Conservation (phyloP, 352 stramenopile genomes). For the Pythium pyrilobum region DNA sequence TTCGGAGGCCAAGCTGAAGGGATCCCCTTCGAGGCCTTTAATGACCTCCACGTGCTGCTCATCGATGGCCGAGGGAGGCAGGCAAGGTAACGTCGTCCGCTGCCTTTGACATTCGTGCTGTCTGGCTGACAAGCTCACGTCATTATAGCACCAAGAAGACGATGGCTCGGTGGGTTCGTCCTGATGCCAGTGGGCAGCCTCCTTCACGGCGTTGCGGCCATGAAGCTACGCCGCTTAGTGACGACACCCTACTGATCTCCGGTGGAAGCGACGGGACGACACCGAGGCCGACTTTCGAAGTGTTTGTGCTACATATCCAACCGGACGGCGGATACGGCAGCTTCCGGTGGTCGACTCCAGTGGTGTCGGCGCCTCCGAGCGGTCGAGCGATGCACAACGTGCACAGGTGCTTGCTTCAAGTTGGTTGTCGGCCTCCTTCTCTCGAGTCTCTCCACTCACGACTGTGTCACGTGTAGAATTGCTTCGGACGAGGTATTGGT, state of each 20-base stretch:
- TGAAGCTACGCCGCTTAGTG: slow-evolving; percentile 33
- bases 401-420: slow-evolving; percentile 26
- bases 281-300: slow-evolving; percentile 28
- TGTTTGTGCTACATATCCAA: slow-evolving; percentile 20
- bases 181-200: slow-evolving; percentile 22
- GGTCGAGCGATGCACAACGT: slow-evolving; percentile 53
- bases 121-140: background rate
- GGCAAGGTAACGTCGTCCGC: background rate
- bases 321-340: slow-evolving; percentile 25
- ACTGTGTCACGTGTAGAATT: background rate
- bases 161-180: slow-evolving; percentile 33
- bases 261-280: slow-evolving; percentile 61
- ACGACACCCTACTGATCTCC: slow-evolving; percentile 39
- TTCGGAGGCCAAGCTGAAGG: slow-evolving; percentile 67
- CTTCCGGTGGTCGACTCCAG: slow-evolving; percentile 56
- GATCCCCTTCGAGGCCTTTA: slow-evolving; percentile 64
- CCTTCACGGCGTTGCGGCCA: slow-evolving; percentile 49
- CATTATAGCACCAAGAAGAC: slow-evolving; percentile 18
- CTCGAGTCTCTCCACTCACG: background rate
- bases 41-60: slow-evolving; percentile 49
- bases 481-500: slow-evolving; percentile 34
- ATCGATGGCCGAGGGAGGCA: slow-evolving; percentile 18
- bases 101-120: background rate
- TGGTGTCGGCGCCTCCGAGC: slow-evolving; percentile 17
- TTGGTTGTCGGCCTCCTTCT: background rate